Base-by-base conservation (phyloP, 345 rosid species). In the Acer negundo region DNA sequence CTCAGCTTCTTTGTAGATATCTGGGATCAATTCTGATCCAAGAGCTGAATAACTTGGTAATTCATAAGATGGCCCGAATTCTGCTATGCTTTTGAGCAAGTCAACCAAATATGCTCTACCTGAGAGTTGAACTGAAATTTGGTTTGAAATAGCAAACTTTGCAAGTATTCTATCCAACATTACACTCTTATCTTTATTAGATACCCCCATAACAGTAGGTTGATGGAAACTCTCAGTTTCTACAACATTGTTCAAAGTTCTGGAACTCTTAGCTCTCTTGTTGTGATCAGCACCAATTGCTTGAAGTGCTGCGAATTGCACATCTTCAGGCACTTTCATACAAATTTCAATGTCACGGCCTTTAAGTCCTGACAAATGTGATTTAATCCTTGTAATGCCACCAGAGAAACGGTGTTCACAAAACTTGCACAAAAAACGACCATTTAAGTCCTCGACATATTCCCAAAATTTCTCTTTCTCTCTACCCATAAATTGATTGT, bases 391-490 rank as follows among this genome's bases (percentile, higher is more conserved):
- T 0, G 76, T 7, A 49, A 78, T 2, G 10, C 79, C 82, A 1
- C 62, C 69, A 1, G 67, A 47, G 69, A 75, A 75, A 15, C 1
- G 35, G 4, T 1, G 19, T 4, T 13, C 9, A 40, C 79, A 75
- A n/a, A 61, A 77, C 1, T 53, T 49, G 38, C 84, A 81, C 59
- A 6, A 44, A 24, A 20, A 62, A 9, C 5, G 40, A n/a, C 63
- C 75, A 73, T 55, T 62, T 1, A 61, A 0, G 13, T 0, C 26
- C 42, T 51, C 22, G 0, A 8, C 81, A 42, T 42, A 40, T 7
- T 77, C 59, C 80, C 75, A 77, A 26, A 81, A 77, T 24, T 1
- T 26, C n/a, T 69, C 67, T 49, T 64, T 69, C 71, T 49, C 70
- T 51, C 59, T 74, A 1, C 8, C 75, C 75, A 75, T 62, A n/a